A percentile compares a stretch with the other conserved stretches of the same genome.
Conservation (phyloP, 2,329 filamentous ascomycete species). For the Sporothrix pallida region DNA sequence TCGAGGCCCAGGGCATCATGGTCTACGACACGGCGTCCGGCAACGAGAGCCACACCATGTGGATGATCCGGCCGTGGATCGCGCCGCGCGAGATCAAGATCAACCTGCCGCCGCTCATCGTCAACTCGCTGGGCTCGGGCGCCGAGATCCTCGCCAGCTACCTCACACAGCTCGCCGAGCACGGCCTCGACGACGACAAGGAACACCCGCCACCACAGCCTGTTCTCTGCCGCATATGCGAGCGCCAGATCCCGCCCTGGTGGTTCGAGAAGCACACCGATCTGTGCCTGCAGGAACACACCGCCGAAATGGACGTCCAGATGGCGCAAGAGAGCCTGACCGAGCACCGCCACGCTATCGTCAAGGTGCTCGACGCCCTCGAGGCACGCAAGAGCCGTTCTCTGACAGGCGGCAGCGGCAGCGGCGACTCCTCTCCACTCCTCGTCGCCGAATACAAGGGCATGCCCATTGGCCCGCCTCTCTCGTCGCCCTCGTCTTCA, state of each 20-base stretch:
- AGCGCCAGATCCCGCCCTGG: slow-evolving; percentile 96
- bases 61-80: slow-evolving; percentile 96
- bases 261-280: slow-evolving; percentile 99
- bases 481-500: slow-evolving; percentile 61
- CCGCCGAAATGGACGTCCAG: slow-evolving; percentile 96
- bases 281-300: slow-evolving; percentile 91
- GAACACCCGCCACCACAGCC: slow-evolving; percentile 81
- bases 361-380: slow-evolving; percentile 90
- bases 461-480: slow-evolving; percentile 77
- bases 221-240: slow-evolving; percentile 94
- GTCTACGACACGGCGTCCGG: slow-evolving; percentile 89
- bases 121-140: slow-evolving; percentile 91
- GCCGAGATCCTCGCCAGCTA: slow-evolving; percentile 95
- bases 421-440: slow-evolving; percentile 47
- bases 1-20: slow-evolving; percentile 98
- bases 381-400: slow-evolving; percentile 77
- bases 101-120: slow-evolving; percentile 84
- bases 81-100: slow-evolving; percentile 92
- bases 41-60: slow-evolving; percentile 95
- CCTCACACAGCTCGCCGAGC: slow-evolving; percentile 85
- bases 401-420: slow-evolving; percentile 50
- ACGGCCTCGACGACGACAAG: slow-evolving; percentile 74
- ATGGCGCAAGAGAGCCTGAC: slow-evolving; percentile 90
- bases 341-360: slow-evolving; percentile 92
- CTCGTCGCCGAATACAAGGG: slow-evolving; percentile 85